Conservation (phyloP, 345 rosid genomes). For the Limnanthes douglasii region DNA sequence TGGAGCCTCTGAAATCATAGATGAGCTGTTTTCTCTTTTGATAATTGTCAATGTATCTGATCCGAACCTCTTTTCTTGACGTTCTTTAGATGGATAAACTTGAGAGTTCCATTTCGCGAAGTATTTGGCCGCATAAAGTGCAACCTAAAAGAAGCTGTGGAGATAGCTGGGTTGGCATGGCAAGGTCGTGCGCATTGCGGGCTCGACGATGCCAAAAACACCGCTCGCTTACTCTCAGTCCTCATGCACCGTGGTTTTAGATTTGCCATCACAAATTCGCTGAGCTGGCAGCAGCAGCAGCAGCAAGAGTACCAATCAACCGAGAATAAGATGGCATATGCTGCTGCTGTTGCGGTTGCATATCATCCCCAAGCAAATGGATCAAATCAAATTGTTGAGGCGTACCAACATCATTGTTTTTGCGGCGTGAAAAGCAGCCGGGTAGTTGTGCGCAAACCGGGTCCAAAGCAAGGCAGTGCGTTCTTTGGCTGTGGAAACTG, state of each 20-base stretch:
- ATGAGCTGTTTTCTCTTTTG: neutral
- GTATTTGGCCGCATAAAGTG: conserved; percentile 24
- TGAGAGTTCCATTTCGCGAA: conserved; percentile 35
- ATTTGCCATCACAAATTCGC: conserved; percentile 31
- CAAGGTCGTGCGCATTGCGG: conserved; percentile 40
- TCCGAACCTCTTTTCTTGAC: neutral
- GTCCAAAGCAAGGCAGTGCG: conserved; percentile 28
- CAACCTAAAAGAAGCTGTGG: conserved; percentile 34
- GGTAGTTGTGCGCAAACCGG: conserved; percentile 31
- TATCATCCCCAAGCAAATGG: conserved; percentile 13
- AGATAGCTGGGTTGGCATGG: conserved; percentile 37
- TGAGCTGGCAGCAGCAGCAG: conserved; percentile 14
- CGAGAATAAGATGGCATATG: conserved; percentile 8
- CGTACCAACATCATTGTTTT: conserved; percentile 22
- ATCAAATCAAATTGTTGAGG: conserved; percentile 9
- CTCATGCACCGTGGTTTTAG: conserved; percentile 31
- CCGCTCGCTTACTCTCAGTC: conserved; percentile 30
- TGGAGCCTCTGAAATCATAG: neutral
- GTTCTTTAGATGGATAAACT: conserved; percentile 32
- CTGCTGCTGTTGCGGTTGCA: conserved; percentile 1
- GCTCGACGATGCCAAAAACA: conserved; percentile 41
- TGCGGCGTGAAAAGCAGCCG: conserved; percentile 37
- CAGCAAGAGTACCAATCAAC: conserved; percentile 9
- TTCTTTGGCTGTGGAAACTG: conserved; percentile 46
- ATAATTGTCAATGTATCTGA: neutral